Conservation (phyloP, 192 early-diverging fungal genomes). For the Gryganskiella cystojenkinii region DNA sequence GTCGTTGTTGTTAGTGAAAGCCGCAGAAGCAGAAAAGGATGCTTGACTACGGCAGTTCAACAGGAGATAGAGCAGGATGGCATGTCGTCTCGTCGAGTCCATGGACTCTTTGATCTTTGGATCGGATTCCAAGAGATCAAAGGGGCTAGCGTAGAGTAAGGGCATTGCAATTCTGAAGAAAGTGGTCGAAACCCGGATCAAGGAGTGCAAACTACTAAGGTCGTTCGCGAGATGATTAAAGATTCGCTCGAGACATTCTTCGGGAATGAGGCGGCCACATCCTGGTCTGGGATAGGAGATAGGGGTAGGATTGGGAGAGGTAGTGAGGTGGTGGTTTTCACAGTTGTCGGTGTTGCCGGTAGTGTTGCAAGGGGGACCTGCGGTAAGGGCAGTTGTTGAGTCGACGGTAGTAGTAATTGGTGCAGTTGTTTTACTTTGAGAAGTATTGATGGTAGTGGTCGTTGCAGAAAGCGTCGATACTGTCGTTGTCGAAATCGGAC, state of each 20-base stretch:
- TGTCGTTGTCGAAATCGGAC: not conserved
- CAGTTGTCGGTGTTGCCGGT: no score
- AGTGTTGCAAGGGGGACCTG: no score
- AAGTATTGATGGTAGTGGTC: no score
- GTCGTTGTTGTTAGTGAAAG: not conserved
- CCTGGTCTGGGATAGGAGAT: not conserved
- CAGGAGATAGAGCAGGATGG: constrained; percentile 34
- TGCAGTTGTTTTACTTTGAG: no score
- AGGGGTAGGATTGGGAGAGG: not conserved
- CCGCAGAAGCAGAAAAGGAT: not conserved
- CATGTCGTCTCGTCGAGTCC: constrained; percentile 33
- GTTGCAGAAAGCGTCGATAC: no score
- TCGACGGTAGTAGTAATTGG: no score
- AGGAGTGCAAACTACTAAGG: constrained; percentile 22
- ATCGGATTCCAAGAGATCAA: constrained; percentile 33
- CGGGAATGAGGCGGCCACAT: constrained; percentile 20
- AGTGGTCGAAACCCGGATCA: constrained; percentile 31
- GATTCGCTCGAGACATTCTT: constrained; percentile 43
- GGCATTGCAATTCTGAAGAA: constrained; percentile 48
- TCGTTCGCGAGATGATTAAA: constrained; percentile 28
- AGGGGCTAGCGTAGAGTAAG: constrained; percentile 35
- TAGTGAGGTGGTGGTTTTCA: not conserved
- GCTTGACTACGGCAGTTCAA: constrained; percentile 30
- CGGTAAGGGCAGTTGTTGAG: no score
- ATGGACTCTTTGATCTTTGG: constrained; percentile 6